Conservation (phyloP, 331 rosid genomes). For the Dryas integrifolia region DNA sequence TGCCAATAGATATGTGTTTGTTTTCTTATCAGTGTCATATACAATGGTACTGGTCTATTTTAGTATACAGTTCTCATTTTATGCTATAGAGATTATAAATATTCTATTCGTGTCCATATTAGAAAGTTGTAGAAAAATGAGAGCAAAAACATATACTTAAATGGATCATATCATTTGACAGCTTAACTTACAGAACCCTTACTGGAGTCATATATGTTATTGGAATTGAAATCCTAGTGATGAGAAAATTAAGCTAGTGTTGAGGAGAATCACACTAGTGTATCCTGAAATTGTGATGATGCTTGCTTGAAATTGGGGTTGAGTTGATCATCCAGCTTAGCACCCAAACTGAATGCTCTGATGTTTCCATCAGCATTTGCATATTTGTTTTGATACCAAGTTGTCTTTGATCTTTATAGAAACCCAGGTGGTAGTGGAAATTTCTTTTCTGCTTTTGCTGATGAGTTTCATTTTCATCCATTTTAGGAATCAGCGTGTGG, state of each 20-base stretch:
- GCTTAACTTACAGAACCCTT: too few relatives aligned
- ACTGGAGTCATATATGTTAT: too few relatives aligned
- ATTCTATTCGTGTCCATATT: too few relatives aligned
- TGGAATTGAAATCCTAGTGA: too few relatives aligned
- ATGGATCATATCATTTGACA: too few relatives aligned
- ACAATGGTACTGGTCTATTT: neutral
- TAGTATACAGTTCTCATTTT: neutral
- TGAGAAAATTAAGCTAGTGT: too few relatives aligned
- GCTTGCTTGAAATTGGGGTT: too few relatives aligned
- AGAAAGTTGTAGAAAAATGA: too few relatives aligned
- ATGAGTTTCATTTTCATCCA: slow-evolving; percentile 24
- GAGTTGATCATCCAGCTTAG: neutral
- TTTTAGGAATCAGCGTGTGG: slow-evolving; percentile 70
- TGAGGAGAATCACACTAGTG: too few relatives aligned
- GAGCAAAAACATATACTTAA: too few relatives aligned
- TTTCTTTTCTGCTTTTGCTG: slow-evolving; percentile 18
- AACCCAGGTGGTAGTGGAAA: neutral
- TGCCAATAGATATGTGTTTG: neutral
- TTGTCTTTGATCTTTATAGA: neutral
- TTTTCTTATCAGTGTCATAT: neutral
- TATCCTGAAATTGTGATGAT: too few relatives aligned
- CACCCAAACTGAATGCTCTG: neutral
- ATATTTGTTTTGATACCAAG: neutral
- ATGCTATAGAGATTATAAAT: too few relatives aligned
- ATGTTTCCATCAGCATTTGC: neutral